Evolutionary conservation across 768 basidiomycete genomes (phyloP), one percentile per base, ranked within the genome.

Genomic region (Mycena vitilis): DNA sequence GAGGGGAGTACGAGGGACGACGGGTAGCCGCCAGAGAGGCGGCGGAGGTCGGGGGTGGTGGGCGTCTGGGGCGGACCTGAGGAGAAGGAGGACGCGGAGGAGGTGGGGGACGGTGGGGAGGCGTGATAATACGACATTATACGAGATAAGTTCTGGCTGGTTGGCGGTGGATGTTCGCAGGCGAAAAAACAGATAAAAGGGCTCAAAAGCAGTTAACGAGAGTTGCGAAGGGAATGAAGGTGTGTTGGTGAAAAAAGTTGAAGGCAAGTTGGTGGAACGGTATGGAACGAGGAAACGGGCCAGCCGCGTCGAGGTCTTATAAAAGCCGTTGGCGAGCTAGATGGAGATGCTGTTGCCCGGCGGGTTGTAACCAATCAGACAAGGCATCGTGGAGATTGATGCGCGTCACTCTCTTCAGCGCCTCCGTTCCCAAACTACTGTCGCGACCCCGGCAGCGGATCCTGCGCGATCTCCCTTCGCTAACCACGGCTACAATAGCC

Each of bases 61-160:
- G 71, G 71, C 20, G 71, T 72, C 42, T 60, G 66, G 10, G 71
- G 71, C 36, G 66, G 54, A 22, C 71, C 71, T 1, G 71, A 72
- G 49, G 70, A 71, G 56, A 60, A 61, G 23, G 67, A 69, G 12
- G 66, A 64, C 6, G 70, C 57, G 16, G 70, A 71, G 47, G 71
- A 72, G 8, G 71, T 66, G 49, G 71, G 71, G 34, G 71, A 72
- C 4, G 67, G 71, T 16, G 71, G 71, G 13, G 55, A n/a, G 42
- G 60, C 47, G 66, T 54, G 38, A 37, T 70, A 60, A 55, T 69
- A 72, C 37, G 63, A 63, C 71, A 72, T 72, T 62, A 45, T 34
- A 45, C 51, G 34, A 15, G 40, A 65, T 62, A 62, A 57, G 48
- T 54, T 45, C 20, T 47, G 54, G 37, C 40, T 52, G 40, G 52